phyloP scores from a whole-genome alignment of 352 stramenopile species.

The Nothophytophthora sp. region DNA sequence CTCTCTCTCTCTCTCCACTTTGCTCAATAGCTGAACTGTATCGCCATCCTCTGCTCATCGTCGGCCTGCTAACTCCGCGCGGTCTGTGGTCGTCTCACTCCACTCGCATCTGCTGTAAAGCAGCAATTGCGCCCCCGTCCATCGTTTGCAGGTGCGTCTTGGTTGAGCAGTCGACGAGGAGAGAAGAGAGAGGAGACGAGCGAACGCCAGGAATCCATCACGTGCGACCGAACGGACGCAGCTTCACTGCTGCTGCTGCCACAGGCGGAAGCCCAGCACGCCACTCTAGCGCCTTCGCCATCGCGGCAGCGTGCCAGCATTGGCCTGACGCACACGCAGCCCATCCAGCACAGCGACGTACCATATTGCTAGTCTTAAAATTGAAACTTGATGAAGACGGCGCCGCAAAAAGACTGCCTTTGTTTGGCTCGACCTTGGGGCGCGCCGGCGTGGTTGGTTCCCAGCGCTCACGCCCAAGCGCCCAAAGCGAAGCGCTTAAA shows the following conservation, averaged over 20 bases:
- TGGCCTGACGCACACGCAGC: neutral
- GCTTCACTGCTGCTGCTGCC: no score
- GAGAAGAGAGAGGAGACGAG: no score
- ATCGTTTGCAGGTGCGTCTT: no score
- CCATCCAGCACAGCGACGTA: constrained; percentile 39
- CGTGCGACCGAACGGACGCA: no score
- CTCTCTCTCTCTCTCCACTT: neutral
- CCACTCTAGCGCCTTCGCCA: no score
- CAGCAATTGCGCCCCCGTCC: no score
- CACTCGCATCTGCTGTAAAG: no score
- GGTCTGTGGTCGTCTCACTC: no score
- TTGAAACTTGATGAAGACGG: constrained; percentile 85
- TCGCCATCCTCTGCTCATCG: neutral
- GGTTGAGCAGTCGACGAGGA: no score
- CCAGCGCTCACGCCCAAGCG: constrained; percentile 27
- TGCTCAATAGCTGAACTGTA: neutral
- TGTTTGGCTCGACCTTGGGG: constrained; percentile 8
- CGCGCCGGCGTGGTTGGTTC: constrained; percentile 52
- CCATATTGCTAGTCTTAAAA: constrained; percentile 88
- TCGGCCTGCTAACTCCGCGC: constrained; percentile 26
- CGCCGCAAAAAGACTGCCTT: constrained; percentile 73
- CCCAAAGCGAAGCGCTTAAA: constrained; percentile 27
- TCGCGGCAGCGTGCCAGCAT: neutral
- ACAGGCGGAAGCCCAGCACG: no score
- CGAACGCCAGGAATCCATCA: no score